Evolutionary conservation across 2,329 filamentous ascomycete species (phyloP).

Genomic region (Pseudohalonectria lignicola): DNA sequence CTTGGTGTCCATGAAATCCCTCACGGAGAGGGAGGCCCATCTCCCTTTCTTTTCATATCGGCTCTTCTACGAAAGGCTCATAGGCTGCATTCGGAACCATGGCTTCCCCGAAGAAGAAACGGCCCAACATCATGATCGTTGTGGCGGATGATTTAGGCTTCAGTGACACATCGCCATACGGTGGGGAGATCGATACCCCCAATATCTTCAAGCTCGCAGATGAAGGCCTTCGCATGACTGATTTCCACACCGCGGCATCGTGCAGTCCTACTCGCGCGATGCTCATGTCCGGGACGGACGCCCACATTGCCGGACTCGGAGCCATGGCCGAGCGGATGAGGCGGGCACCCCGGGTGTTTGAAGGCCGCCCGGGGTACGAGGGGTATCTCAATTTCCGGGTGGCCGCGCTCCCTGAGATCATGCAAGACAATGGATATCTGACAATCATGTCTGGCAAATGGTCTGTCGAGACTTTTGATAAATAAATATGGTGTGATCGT

Average conservation of each 20-base stretch:
- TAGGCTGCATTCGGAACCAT: too few species aligned
- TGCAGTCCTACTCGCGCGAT: slow-evolving; percentile 55
- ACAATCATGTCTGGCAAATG: slow-evolving; percentile 54
- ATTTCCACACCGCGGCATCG: slow-evolving; percentile 53
- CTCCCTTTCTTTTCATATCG: too few species aligned
- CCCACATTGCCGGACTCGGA: slow-evolving; percentile 28
- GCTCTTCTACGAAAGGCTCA: too few species aligned
- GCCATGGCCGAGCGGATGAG: neutral
- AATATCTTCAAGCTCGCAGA: slow-evolving; percentile 16
- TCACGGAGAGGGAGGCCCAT: too few species aligned
- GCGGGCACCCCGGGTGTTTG: neutral
- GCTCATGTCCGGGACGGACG: slow-evolving; percentile 55
- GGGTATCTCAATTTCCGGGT: slow-evolving; percentile 52
- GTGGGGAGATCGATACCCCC: slow-evolving; percentile 20
- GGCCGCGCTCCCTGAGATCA: slow-evolving; percentile 44
- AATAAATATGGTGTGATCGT: neutral
- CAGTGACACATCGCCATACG: slow-evolving; percentile 18
- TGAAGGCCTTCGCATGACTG: slow-evolving; percentile 37
- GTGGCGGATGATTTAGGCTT: slow-evolving; percentile 22
- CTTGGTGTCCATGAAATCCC: too few species aligned
- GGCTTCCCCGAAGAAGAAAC: too few species aligned
- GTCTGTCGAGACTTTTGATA: too few species aligned
- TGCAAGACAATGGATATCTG: slow-evolving; percentile 46
- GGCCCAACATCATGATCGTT: slow-evolving; percentile 21
- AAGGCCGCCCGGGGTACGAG: slow-evolving; percentile 44